phyloP scores from a whole-genome alignment of 352 stramenopile genomes.

The Phytopythium chamaehyphon region DNA sequence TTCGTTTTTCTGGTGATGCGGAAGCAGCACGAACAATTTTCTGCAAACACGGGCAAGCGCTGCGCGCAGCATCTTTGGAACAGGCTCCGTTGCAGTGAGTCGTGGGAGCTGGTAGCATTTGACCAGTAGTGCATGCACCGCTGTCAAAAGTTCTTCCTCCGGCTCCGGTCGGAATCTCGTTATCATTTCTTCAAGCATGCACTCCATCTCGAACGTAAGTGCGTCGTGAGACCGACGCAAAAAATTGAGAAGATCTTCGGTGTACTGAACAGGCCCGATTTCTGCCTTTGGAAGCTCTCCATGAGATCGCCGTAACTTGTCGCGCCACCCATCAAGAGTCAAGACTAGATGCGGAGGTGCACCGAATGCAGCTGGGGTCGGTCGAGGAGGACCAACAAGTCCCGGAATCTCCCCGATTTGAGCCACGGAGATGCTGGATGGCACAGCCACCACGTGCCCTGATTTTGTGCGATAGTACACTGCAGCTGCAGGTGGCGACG shows the following conservation, averaged over 20 bases:
- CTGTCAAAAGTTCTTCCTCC: constrained; percentile 96
- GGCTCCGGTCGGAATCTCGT: constrained; percentile 96
- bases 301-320: constrained; percentile 45
- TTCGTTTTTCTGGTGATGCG: constrained; percentile 82
- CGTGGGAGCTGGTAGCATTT: constrained; percentile 90
- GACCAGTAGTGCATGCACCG: constrained; percentile 94
- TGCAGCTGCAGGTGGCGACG: constrained; percentile 16
- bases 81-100: constrained; percentile 67
- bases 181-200: constrained; percentile 98
- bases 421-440: constrained; percentile 41
- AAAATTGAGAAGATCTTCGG: constrained; percentile 93
- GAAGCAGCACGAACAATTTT: constrained; percentile 88
- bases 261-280: constrained; percentile 85
- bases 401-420: constrained; percentile 73
- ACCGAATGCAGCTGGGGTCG: constrained; percentile 67
- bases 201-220: constrained; percentile 95
- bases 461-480: constrained; percentile 83
- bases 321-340: constrained; percentile 65
- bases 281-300: constrained; percentile 49
- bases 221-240: constrained; percentile 88
- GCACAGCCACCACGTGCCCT: constrained; percentile 72
- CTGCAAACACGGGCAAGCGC: constrained; percentile 90
- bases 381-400: constrained; percentile 59
- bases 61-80: constrained; percentile 87
- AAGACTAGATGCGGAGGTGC: constrained; percentile 52